Evolutionary conservation across 345 rosid species (phyloP).

Genomic region (Salix exigua): DNA sequence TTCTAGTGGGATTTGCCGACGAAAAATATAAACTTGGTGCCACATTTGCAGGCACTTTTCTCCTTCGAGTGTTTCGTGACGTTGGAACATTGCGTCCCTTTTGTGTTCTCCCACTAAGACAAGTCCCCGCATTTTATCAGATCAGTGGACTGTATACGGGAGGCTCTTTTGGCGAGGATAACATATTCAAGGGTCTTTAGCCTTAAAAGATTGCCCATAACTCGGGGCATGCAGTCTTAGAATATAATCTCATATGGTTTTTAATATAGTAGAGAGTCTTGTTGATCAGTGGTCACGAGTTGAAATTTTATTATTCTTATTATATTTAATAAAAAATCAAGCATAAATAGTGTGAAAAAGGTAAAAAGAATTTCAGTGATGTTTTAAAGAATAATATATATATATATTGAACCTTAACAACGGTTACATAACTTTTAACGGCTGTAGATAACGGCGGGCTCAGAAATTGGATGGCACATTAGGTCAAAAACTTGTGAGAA

Average conservation of each 20-base stretch:
- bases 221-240: not conserved
- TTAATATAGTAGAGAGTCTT: too few species aligned
- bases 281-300: too few species aligned
- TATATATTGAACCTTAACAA: too few species aligned
- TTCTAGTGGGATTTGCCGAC: conserved; percentile 22
- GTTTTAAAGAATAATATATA: too few species aligned
- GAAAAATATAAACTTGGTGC: not conserved
- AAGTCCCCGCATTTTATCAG: not conserved
- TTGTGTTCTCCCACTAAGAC: conserved; percentile 13
- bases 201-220: not conserved
- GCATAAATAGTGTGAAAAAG: too few species aligned
- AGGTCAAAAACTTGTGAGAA: not conserved
- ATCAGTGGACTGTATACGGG: not conserved
- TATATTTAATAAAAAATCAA: too few species aligned
- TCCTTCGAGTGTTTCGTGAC: conserved; percentile 23
- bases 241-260: too few species aligned
- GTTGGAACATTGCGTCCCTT: conserved; percentile 3
- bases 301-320: too few species aligned
- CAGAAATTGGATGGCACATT: not conserved
- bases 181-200: not conserved
- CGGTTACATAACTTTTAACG: not conserved
- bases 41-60: not conserved
- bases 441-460: not conserved
- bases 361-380: too few species aligned
- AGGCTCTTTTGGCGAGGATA: not conserved